Conservation (phyloP, 345 rosid species). For the Aethionema arabicum region DNA sequence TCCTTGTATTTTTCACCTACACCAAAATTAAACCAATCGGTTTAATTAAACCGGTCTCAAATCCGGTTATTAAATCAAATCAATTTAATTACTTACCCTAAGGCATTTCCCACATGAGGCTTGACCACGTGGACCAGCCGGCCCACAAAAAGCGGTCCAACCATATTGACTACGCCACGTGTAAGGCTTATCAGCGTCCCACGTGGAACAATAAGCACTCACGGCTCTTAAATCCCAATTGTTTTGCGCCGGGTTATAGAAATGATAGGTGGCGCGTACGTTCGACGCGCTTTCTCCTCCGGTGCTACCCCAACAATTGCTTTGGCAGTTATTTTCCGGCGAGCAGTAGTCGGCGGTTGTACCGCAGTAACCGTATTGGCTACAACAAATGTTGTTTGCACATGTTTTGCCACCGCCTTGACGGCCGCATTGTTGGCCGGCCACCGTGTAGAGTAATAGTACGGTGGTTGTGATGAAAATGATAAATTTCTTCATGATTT, state of each 20-base stretch:
- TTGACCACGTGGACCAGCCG: slow-evolving; percentile 57
- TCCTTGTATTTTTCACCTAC: slow-evolving; percentile 58
- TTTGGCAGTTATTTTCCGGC: slow-evolving; percentile 39
- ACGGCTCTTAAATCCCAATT: slow-evolving; percentile 52
- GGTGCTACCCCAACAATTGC: slow-evolving; percentile 37
- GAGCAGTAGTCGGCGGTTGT: slow-evolving; percentile 42
- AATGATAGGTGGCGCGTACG: slow-evolving; percentile 61
- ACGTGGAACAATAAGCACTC: slow-evolving; percentile 59
- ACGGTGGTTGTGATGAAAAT: slow-evolving; percentile 13
- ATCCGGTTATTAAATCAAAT: background rate
- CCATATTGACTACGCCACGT: slow-evolving; percentile 61
- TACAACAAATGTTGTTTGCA: slow-evolving; percentile 38
- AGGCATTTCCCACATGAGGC: slow-evolving; percentile 58
- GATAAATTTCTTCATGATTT: slow-evolving; percentile 25
- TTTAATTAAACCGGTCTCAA: background rate
- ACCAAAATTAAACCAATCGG: background rate
- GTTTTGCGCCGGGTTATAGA: slow-evolving; percentile 44
- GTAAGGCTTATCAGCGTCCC: slow-evolving; percentile 60
- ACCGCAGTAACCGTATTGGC: slow-evolving; percentile 43
- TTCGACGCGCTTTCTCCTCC: slow-evolving; percentile 44
- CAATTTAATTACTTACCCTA: slow-evolving; percentile 33
- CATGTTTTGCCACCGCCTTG: slow-evolving; percentile 41
- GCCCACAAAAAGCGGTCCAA: slow-evolving; percentile 69
- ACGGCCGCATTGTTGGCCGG: slow-evolving; percentile 40
- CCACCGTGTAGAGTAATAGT: slow-evolving; percentile 22